Conservation (phyloP, 306 rosid genomes). For the Inga leiocalycina region DNA sequence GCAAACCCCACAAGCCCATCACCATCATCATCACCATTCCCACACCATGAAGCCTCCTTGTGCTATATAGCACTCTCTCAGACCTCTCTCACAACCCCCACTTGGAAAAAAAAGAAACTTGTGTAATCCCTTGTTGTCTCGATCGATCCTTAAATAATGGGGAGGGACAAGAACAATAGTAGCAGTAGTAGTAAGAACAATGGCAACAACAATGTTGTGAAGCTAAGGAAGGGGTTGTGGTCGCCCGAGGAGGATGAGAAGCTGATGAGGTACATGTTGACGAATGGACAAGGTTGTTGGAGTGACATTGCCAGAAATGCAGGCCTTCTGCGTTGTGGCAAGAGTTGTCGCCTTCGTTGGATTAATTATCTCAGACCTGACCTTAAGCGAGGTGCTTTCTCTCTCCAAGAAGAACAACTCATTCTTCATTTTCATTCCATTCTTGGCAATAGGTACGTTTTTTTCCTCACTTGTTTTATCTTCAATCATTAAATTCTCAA, state of each 20-base stretch:
- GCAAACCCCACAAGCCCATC: slow-evolving; percentile 73
- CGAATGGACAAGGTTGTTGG: slow-evolving; percentile 96
- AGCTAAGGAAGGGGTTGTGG: slow-evolving; percentile 85
- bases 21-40: slow-evolving; percentile 66
- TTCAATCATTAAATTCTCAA: neutral
- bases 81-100: slow-evolving; percentile 44
- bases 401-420: slow-evolving; percentile 76
- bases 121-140: neutral
- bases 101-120: neutral
- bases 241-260: slow-evolving; percentile 98
- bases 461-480: neutral
- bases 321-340: slow-evolving; percentile 86
- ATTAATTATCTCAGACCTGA: slow-evolving; percentile 93
- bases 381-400: slow-evolving; percentile 90
- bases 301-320: slow-evolving; percentile 88
- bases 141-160: slow-evolving; percentile 9
- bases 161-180: slow-evolving; percentile 25
- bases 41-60: slow-evolving; percentile 69
- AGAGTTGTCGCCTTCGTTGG: slow-evolving; percentile 99
- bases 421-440: slow-evolving; percentile 84
- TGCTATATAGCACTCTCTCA: slow-evolving; percentile 48
- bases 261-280: slow-evolving; percentile 82
- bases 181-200: neutral
- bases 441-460: slow-evolving; percentile 78
- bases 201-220: slow-evolving; percentile 21